Evolutionary conservation across 345 rosid genomes (phyloP).

Genomic region (Camelina hispida): DNA sequence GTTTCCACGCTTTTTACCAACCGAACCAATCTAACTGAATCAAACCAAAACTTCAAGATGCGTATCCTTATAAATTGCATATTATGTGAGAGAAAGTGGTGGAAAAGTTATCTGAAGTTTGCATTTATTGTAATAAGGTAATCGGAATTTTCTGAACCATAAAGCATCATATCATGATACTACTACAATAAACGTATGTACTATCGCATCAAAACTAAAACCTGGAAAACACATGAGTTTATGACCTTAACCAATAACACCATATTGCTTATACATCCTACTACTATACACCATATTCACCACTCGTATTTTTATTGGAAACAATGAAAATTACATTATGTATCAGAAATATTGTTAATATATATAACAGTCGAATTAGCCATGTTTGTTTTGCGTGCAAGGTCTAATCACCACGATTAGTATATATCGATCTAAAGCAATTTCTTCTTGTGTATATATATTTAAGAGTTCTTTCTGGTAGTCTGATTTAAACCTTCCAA

Average conservation of each 20-base stretch:
- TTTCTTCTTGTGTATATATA: background rate
- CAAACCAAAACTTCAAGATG: background rate
- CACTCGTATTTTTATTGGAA: background rate
- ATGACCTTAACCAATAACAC: background rate
- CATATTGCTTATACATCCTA: no score
- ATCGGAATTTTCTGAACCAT: background rate
- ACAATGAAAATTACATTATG: background rate
- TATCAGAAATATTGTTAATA: background rate
- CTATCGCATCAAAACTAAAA: slow-evolving; percentile 2
- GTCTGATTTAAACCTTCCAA: background rate
- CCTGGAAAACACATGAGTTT: slow-evolving; percentile 7
- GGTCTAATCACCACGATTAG: background rate
- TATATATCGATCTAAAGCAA: background rate
- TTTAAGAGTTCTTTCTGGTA: background rate
- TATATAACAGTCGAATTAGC: background rate
- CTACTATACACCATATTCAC: background rate
- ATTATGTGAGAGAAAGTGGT: background rate
- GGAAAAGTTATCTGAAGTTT: background rate
- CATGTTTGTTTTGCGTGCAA: background rate
- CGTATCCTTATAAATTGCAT: background rate
- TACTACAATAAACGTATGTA: background rate
- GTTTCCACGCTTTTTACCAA: background rate
- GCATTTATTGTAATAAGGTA: background rate
- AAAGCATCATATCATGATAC: background rate
- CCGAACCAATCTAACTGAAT: background rate